Evolutionary conservation across 176 grass and related monocot species (phyloP).

Genomic region (Bonia amplexicaulis): DNA sequence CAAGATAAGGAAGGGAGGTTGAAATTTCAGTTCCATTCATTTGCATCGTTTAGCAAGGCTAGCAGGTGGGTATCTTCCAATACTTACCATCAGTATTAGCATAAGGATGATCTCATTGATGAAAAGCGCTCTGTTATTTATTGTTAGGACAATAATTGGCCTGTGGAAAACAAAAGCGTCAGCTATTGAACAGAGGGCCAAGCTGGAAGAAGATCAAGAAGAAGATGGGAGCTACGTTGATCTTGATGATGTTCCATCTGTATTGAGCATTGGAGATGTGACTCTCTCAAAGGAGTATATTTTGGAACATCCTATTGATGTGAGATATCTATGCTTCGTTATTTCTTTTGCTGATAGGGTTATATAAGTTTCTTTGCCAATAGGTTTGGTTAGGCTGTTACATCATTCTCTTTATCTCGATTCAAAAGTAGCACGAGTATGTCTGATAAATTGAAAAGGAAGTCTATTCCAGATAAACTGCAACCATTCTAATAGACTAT

Average conservation of each 20-base stretch:
- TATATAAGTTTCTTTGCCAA: not conserved
- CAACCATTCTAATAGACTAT: not conserved
- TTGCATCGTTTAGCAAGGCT: conserved; percentile 67
- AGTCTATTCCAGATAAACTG: not conserved
- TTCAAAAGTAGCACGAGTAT: not conserved
- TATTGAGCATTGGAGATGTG: conserved; percentile 45
- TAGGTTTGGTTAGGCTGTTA: not conserved
- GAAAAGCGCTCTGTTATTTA: not conserved
- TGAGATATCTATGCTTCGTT: conserved; percentile 27
- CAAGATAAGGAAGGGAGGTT: conserved; percentile 81
- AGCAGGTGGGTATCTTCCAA: conserved; percentile 41
- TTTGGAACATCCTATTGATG: conserved; percentile 50
- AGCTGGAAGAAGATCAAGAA: conserved; percentile 59
- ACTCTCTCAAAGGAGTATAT: conserved; percentile 45
- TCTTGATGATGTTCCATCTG: conserved; percentile 39
- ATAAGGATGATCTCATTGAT: not conserved
- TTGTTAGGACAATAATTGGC: conserved; percentile 58
- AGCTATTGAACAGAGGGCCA: conserved; percentile 46
- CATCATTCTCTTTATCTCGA: not conserved
- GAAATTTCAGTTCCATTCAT: conserved; percentile 90
- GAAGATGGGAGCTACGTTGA: conserved; percentile 25
- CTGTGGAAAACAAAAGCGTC: conserved; percentile 71
- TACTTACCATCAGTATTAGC: not conserved
- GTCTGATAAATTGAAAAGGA: not conserved
- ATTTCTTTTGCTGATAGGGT: not conserved